A percentile compares a stretch with the other conserved stretches of the same genome.
Conservation (phyloP, 1,284 basidiomycete species). For the Testicularia cyperi region DNA sequence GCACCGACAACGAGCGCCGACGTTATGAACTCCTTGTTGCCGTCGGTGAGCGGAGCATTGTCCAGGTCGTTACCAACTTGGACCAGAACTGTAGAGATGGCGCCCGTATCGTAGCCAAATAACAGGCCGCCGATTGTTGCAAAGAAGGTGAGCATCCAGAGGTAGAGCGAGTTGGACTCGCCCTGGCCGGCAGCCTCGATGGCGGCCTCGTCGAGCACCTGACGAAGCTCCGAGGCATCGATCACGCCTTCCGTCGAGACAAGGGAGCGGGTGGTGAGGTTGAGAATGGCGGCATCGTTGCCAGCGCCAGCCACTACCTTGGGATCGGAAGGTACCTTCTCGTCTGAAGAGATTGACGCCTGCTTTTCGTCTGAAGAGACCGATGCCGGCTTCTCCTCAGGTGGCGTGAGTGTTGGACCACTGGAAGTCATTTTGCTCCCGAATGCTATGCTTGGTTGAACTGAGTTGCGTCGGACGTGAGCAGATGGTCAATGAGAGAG, state of each 20-base stretch:
- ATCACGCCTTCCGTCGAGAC: constrained; percentile 32
- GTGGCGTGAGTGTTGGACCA: constrained; percentile 10
- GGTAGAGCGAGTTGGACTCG: constrained; percentile 29
- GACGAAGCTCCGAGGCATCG: constrained; percentile 22
- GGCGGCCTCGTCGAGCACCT: constrained; percentile 39
- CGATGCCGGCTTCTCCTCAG: constrained; percentile 16
- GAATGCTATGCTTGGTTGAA: too few relatives aligned
- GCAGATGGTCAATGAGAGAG: too few relatives aligned
- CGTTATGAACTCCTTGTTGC: constrained; percentile 43
- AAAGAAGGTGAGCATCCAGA: constrained; percentile 38
- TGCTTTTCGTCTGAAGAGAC: constrained; percentile 13
- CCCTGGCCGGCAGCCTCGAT: constrained; percentile 43
- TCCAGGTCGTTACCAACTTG: constrained; percentile 33
- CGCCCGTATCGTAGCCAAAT: constrained; percentile 44
- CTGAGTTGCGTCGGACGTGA: too few relatives aligned
- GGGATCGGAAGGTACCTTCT: background rate
- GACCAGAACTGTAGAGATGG: constrained; percentile 26
- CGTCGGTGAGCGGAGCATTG: constrained; percentile 16
- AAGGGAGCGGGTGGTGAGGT: constrained; percentile 28
- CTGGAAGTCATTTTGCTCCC: too few relatives aligned
- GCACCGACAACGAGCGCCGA: constrained; percentile 39
- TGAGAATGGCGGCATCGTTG: constrained; percentile 6
- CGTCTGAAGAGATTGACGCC: constrained; percentile 3
- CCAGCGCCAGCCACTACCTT: too few relatives aligned
- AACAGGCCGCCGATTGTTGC: constrained; percentile 32